Conservation (phyloP, 805 yeast genomes). For the Saccharomycopsis guyanensis region DNA sequence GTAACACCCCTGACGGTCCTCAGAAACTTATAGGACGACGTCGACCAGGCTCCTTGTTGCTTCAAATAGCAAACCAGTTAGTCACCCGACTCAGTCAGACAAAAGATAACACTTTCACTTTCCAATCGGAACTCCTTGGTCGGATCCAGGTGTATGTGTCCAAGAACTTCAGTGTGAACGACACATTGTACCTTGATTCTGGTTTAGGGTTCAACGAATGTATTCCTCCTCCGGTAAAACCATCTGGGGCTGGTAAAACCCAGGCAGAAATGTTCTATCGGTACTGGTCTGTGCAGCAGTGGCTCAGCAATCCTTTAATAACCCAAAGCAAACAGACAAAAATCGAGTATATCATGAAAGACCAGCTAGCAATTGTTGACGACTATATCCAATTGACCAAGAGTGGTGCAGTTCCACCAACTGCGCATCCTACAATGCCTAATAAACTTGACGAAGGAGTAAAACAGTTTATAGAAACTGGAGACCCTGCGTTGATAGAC, state of each 20-base stretch:
- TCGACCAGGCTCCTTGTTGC: constrained; percentile 14
- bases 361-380: constrained; percentile 3
- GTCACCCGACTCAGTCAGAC: background rate
- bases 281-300: constrained; percentile 5
- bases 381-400: constrained; percentile 2
- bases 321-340: background rate
- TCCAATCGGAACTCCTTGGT: background rate
- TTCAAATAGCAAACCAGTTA: constrained; percentile 1
- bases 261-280: constrained; percentile 1
- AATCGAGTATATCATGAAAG: constrained; percentile 6
- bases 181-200: constrained; percentile 1
- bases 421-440: no score
- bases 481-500: constrained; percentile 1
- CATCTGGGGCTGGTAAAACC: background rate
- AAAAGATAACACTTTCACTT: constrained; percentile 1
- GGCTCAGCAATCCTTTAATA: constrained; percentile 11
- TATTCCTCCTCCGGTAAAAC: background rate
- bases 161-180: constrained; percentile 7
- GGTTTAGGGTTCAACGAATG: constrained; percentile 9
- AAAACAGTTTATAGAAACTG: background rate
- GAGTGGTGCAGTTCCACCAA: background rate
- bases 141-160: constrained; percentile 6
- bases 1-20: background rate
- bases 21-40: constrained; percentile 9
- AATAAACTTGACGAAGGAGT: background rate